A percentile compares a stretch with the other conserved stretches of the same genome.
phyloP scores from a whole-genome alignment of 805 yeast genomes.

The Candida incommunis region DNA sequence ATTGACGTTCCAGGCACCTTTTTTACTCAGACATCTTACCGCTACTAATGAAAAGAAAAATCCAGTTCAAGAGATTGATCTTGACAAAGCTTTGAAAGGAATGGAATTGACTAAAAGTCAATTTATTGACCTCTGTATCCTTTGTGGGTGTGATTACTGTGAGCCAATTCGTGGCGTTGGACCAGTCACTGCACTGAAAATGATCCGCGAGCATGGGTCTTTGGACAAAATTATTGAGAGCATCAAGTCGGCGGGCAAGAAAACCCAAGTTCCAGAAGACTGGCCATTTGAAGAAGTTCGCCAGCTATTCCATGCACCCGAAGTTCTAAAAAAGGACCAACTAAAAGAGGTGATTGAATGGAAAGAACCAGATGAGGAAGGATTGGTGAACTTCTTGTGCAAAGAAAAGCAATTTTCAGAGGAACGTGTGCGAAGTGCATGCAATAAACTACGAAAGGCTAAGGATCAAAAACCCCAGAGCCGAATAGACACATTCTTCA shows the following conservation, averaged over 20 bases:
- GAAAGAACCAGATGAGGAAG: constrained; percentile 80
- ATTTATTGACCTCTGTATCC: constrained; percentile 82
- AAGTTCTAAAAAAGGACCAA: constrained; percentile 47
- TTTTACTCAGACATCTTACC: constrained; percentile 73
- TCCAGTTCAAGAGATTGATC: constrained; percentile 75
- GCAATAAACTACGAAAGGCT: constrained; percentile 71
- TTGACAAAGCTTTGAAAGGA: constrained; percentile 55
- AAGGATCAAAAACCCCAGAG: constrained; percentile 80
- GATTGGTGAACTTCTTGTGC: constrained; percentile 69
- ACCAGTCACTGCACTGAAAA: constrained; percentile 82
- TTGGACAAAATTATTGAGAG: constrained; percentile 64
- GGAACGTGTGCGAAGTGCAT: constrained; percentile 80
- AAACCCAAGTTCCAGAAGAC: constrained; percentile 78
- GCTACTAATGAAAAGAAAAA: constrained; percentile 88
- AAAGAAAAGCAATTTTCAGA: constrained; percentile 84
- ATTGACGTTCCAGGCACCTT: constrained; percentile 78
- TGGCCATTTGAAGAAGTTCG: constrained; percentile 92
- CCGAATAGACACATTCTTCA: constrained; percentile 83
- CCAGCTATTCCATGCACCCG: constrained; percentile 70
- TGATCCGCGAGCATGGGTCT: constrained; percentile 72
- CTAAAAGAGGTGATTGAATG: constrained; percentile 51
- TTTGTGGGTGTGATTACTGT: constrained; percentile 94
- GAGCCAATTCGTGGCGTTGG: constrained; percentile 93
- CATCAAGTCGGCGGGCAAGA: constrained; percentile 36
- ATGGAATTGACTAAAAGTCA: constrained; percentile 58